Base-by-base conservation (phyloP, 768 basidiomycete genomes). In the Kondoa subrosea region DNA sequence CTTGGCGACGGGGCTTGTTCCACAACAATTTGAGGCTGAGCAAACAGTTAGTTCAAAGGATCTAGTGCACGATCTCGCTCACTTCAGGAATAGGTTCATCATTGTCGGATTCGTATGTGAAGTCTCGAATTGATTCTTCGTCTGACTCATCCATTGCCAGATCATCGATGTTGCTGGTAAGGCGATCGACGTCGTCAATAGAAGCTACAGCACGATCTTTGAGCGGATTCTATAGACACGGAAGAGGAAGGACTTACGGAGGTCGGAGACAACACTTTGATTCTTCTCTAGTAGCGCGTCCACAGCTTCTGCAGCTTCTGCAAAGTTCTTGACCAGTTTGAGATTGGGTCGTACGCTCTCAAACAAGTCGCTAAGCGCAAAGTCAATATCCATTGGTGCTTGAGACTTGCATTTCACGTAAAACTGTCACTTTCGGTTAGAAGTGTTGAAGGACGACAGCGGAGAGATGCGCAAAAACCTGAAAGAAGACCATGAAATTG, bases 311-410 rank as follows among this genome's bases (percentile, higher is more conserved):
- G 89, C 91, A 12, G 92, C 91, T 71, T 93, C 88, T 67, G 89
- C 88, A 68, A 89, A 81, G 4, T 82, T 86, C 76, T 87, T 90
- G 66, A 82, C 80, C 72, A 84, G 78, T 33, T 79, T 77, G 56
- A 88, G 76, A 73, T 89, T 91, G 0, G 93, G 91, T 68, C 92
- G 82, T n/a, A 97, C 80, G 62, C 87, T 86, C 89, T 97, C 92
- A 8, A 99, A 77, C 0, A 93, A 95, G 76, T 99, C 95, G 0
- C 85, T 84, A 4, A 95, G 77, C 90, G 96, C 93, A 78, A 97
- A 99, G 65, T 95, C 92, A 14, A 95, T 87, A 70, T 99, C 95
- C 91, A 96, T 92, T 0, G 95, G 87, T 27, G 72, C 57, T 3
- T 84, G 80, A 58, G 85, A 82, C 78, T 99, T 99, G 80, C 88